phyloP scores from a whole-genome alignment of 1,139 yeast genomes.

The Zygoascus meyerae region DNA sequence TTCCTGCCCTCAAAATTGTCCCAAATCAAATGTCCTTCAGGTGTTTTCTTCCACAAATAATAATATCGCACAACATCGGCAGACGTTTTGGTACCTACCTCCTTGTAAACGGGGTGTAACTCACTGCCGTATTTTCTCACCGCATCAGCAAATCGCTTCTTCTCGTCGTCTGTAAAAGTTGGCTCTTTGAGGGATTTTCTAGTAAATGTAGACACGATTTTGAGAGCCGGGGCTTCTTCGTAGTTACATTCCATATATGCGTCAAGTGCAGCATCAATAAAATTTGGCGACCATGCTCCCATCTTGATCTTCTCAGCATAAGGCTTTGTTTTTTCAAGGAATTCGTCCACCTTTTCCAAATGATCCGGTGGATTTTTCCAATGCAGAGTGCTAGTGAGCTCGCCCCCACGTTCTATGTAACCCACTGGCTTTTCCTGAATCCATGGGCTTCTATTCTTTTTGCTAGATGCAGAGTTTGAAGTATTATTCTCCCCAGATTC shows the following conservation, averaged over 20 bases:
- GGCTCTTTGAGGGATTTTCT: constrained; percentile 68
- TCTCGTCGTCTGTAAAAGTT: constrained; percentile 58
- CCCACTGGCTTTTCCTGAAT: constrained; percentile 74
- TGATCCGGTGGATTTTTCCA: constrained; percentile 50
- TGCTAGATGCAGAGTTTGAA: constrained; percentile 26
- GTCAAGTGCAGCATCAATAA: constrained; percentile 64
- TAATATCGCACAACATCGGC: constrained; percentile 80
- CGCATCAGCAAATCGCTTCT: constrained; percentile 66
- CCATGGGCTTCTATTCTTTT: constrained; percentile 61
- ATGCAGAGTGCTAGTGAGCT: constrained; percentile 58
- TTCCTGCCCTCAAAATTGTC: constrained; percentile 72
- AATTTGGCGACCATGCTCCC: constrained; percentile 59
- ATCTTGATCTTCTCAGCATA: constrained; percentile 51
- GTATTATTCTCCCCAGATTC: constrained; percentile 5
- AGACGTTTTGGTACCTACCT: constrained; percentile 62
- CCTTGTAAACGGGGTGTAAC: constrained; percentile 62
- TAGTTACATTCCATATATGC: constrained; percentile 50
- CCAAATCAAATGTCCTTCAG: constrained; percentile 71
- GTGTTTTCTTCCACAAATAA: constrained; percentile 87
- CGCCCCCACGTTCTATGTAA: constrained; percentile 80
- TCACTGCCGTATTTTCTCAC: constrained; percentile 75
- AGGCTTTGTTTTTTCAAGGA: constrained; percentile 49
- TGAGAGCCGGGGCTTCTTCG: constrained; percentile 44
- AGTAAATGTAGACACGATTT: constrained; percentile 41
- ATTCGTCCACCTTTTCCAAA: constrained; percentile 42